These are phyloP conservation scores for Fusarium algeriense DNA, from an alignment of 2,329 filamentous ascomycete species.

Conservation along the genomic window DNA sequence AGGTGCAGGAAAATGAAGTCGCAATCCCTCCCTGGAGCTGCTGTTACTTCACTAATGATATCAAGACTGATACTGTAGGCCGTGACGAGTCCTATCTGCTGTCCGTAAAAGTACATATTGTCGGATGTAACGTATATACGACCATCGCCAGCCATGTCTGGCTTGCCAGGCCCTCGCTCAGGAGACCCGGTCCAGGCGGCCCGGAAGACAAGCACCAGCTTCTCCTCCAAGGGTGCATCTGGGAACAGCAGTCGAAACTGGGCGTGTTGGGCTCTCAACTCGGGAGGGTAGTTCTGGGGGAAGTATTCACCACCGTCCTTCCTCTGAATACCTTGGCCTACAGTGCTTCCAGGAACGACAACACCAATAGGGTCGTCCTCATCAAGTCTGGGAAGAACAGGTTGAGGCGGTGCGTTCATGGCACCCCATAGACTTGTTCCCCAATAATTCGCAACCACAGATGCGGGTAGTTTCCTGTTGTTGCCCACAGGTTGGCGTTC, in stretches of 20 bases:
- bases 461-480: slow-evolving; percentile 80
- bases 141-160: slow-evolving; percentile 70
- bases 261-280: slow-evolving; percentile 86
- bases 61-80: slow-evolving; percentile 82
- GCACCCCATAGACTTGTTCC: slow-evolving; percentile 82
- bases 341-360: slow-evolving; percentile 52
- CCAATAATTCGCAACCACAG: slow-evolving; percentile 94
- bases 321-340: slow-evolving; percentile 48
- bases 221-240: slow-evolving; percentile 79
- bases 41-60: slow-evolving; percentile 88
- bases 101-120: slow-evolving; percentile 95
- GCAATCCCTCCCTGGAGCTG: slow-evolving; percentile 88
- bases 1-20: slow-evolving; percentile 92
- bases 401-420: slow-evolving; percentile 47
- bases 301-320: slow-evolving; percentile 66
- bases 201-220: slow-evolving; percentile 90
- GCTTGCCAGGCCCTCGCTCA: slow-evolving; percentile 57
- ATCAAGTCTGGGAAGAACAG: slow-evolving; percentile 50
- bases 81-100: slow-evolving; percentile 90
- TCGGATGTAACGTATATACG: slow-evolving; percentile 89
- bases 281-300: slow-evolving; percentile 81
- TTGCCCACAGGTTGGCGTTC: slow-evolving; percentile 78
- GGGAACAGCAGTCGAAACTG: slow-evolving; percentile 96
- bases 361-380: slow-evolving; percentile 59
- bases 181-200: slow-evolving; percentile 80